Percentiles rank a stretch among this genome's conserved stretches.
These are phyloP conservation scores for Lipomyces mesembrius DNA, from an alignment of 805 yeast genomes.

Conservation along the genomic window DNA sequence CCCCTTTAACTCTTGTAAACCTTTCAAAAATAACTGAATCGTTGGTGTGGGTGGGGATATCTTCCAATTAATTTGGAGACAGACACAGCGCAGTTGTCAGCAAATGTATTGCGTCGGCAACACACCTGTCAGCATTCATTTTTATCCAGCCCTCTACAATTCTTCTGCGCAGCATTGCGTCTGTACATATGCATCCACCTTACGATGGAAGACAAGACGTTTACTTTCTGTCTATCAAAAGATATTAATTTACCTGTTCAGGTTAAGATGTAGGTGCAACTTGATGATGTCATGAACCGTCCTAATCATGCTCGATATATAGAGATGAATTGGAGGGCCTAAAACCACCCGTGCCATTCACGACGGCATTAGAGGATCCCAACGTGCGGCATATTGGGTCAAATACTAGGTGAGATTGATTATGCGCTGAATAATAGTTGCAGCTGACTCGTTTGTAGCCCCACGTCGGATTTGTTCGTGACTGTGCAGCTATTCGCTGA, in stretches of 20 bases:
- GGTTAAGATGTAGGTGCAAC: constrained; percentile 50
- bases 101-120: no score
- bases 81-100: no score
- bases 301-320: constrained; percentile 7
- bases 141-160: neutral
- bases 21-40: no score
- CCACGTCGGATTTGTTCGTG: constrained; percentile 48
- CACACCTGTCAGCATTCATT: no score
- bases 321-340: constrained; percentile 54
- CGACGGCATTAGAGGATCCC: constrained; percentile 57
- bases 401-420: constrained; percentile 43
- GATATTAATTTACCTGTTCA: constrained; percentile 57
- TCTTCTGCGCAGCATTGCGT: neutral
- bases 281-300: neutral
- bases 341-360: constrained; percentile 50
- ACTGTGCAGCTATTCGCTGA: constrained; percentile 54
- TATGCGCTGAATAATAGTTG: neutral
- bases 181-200: constrained; percentile 1
- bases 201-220: constrained; percentile 48
- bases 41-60: no score
- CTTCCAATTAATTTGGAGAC: no score
- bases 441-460: constrained; percentile 21
- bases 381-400: constrained; percentile 51
- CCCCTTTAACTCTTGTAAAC: no score
- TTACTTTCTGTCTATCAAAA: constrained; percentile 61